phyloP scores from a whole-genome alignment of 441 rosid species.

The Populus tomentosa region DNA sequence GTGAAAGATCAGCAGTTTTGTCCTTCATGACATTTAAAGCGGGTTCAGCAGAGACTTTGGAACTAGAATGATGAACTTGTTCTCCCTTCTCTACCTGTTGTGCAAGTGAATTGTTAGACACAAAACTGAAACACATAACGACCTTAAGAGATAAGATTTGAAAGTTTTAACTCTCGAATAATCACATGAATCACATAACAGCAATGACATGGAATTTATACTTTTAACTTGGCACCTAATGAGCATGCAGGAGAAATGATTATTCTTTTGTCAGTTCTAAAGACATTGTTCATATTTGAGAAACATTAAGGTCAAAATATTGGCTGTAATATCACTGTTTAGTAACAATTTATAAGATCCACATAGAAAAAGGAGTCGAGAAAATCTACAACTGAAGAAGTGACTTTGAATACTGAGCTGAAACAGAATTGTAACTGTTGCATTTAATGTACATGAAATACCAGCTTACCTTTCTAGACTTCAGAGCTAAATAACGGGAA shows the following conservation, averaged over 20 bases:
- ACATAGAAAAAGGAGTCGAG: neutral
- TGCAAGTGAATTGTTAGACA: slow-evolving; percentile 7
- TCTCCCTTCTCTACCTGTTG: slow-evolving; percentile 31
- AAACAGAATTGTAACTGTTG: neutral
- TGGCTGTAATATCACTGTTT: neutral
- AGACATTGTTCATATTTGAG: slow-evolving; percentile 10
- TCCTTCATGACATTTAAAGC: slow-evolving; percentile 31
- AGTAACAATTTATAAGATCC: neutral
- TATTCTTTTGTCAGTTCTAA: neutral
- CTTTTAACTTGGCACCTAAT: neutral
- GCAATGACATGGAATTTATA: neutral
- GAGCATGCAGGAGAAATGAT: neutral
- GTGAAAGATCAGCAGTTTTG: slow-evolving; percentile 18
- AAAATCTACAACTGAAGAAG: neutral
- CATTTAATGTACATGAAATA: neutral
- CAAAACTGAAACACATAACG: neutral
- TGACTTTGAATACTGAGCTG: neutral
- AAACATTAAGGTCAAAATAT: neutral
- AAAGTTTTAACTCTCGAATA: slow-evolving; percentile 2
- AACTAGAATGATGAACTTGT: slow-evolving; percentile 21
- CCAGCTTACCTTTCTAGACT: slow-evolving; percentile 68
- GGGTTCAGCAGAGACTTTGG: slow-evolving; percentile 30
- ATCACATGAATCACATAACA: neutral
- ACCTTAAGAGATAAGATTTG: neutral
- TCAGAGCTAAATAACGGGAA: slow-evolving; percentile 77